Conservation (phyloP, 495 filamentous ascomycete genomes). For the Podospora conica region DNA sequence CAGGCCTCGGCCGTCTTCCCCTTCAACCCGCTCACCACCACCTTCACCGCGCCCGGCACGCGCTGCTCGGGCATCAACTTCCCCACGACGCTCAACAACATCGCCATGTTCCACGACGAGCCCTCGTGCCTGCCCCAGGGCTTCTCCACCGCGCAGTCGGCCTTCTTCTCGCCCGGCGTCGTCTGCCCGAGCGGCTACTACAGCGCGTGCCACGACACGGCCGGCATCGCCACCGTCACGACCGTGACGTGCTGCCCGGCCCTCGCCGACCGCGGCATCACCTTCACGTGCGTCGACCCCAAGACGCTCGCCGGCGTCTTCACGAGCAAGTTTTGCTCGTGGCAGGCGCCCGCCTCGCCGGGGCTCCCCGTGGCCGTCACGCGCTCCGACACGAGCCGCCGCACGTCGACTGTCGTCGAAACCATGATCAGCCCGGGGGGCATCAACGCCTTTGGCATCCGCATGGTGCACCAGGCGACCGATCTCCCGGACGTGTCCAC, state of each 20-base stretch:
- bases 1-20: conserved; percentile 13
- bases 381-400: conserved; percentile 5
- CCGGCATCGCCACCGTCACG: conserved; percentile 17
- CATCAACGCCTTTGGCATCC: conserved; percentile 22
- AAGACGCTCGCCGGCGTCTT: conserved; percentile 9
- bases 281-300: conserved; percentile 16
- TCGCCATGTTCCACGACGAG: conserved; percentile 17
- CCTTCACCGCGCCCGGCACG: conserved; percentile 10
- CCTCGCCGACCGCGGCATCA: conserved; percentile 5
- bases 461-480: conserved; percentile 24
- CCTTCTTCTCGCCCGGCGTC: conserved; percentile 26
- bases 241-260: conserved; percentile 27
- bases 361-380: conserved; percentile 11
- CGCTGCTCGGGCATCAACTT: conserved; percentile 19
- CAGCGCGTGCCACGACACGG: conserved; percentile 17
- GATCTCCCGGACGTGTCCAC: conserved; percentile 2
- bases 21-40: conserved; percentile 20
- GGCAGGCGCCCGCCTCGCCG: conserved; percentile 7
- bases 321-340: conserved; percentile 20
- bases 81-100: background rate
- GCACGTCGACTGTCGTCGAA: background rate
- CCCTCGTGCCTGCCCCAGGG: conserved; percentile 18
- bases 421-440: conserved; percentile 8
- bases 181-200: conserved; percentile 24
- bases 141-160: conserved; percentile 12